Conservation (phyloP, 108 stramenopile genomes). For the Discostella pseudostelligera region DNA sequence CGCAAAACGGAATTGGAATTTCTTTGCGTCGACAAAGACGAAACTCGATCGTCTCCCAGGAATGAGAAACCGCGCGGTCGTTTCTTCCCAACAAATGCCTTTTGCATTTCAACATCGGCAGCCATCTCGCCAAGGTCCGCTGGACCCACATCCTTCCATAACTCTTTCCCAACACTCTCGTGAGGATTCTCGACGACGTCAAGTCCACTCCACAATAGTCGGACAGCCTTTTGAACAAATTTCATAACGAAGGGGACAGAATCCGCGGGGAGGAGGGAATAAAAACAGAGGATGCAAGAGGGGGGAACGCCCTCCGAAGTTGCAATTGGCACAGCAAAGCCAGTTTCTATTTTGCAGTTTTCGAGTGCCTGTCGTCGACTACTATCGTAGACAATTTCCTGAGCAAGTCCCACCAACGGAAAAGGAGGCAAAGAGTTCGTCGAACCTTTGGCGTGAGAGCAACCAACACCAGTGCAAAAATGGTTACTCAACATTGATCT, state of each 20-base stretch:
- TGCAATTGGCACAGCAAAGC: constrained; percentile 81
- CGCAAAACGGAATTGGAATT: not conserved
- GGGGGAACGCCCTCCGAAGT: constrained; percentile 61
- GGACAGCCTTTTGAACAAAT: constrained; percentile 87
- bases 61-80: constrained; percentile 51
- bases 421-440: no score
- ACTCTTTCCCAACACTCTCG: constrained; percentile 59
- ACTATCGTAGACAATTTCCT: constrained; percentile 66
- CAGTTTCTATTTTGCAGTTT: constrained; percentile 67
- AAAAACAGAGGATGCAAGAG: constrained; percentile 76
- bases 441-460: no score
- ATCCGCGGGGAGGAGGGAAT: constrained; percentile 70
- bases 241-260: constrained; percentile 83
- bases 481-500: constrained; percentile 9
- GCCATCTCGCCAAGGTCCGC: constrained; percentile 92
- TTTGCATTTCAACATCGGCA: constrained; percentile 89
- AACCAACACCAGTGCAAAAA: not conserved
- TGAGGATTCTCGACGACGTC: constrained; percentile 74
- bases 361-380: constrained; percentile 56
- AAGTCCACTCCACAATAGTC: constrained; percentile 77
- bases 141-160: constrained; percentile 81
- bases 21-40: not conserved
- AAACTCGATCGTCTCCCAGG: constrained; percentile 1
- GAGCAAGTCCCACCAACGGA: no score
- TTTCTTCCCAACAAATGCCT: constrained; percentile 80